Evolutionary conservation across 306 rosid genomes (phyloP).

Genomic region (Quercus cerris): DNA sequence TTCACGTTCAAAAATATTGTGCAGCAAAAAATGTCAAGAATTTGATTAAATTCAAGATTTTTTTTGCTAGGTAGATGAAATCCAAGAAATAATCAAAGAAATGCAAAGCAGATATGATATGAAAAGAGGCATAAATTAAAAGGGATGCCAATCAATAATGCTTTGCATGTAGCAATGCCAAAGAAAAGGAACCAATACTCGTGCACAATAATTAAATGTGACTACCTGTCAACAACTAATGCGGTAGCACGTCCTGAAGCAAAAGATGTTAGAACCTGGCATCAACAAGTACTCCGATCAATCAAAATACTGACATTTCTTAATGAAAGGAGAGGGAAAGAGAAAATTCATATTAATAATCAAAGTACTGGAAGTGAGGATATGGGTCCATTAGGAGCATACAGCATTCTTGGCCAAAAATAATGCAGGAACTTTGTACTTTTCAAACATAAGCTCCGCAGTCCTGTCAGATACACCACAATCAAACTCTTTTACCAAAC

Average conservation of each 20-base stretch:
- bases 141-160: neutral
- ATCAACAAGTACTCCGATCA: constrained; percentile 16
- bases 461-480: constrained; percentile 61
- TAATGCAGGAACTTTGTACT: constrained; percentile 94
- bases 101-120: neutral
- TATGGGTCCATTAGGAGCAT: constrained; percentile 27
- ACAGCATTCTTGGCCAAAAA: constrained; percentile 99
- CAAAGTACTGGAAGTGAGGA: constrained; percentile 15
- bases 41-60: neutral
- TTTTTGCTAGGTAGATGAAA: neutral
- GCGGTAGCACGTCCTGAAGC: constrained; percentile 99
- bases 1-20: neutral
- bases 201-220: constrained; percentile 6
- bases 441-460: constrained; percentile 95
- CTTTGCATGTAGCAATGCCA: neutral
- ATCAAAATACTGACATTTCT: neutral
- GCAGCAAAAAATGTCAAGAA: neutral
- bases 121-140: neutral
- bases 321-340: constrained; percentile 6
- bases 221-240: constrained; percentile 91
- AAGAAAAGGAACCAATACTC: constrained; percentile 9
- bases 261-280: constrained; percentile 92
- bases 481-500: constrained; percentile 8
- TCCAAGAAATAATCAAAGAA: neutral
- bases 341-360: neutral